Base-by-base conservation (phyloP, 495 filamentous ascomycete species). In the Aspergillus affinis region DNA sequence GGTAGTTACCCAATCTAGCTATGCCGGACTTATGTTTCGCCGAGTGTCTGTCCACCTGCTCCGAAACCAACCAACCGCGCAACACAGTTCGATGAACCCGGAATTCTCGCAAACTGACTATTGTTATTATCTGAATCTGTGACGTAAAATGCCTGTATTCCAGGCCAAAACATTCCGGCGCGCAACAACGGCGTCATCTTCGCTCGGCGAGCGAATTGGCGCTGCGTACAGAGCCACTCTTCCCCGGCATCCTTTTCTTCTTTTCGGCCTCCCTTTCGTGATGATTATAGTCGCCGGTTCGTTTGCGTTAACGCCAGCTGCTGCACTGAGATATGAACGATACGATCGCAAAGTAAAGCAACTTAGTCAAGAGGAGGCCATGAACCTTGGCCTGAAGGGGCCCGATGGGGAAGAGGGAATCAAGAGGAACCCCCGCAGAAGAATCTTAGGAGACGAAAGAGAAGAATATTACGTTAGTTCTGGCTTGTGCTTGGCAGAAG, bases 201-300 rank as follows among this genome's bases (percentile, higher is more conserved):
- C 82, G 75, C 62, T 81, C 57, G 72, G 82, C 26, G 83, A 84
- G 71, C 84, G 83, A n/a, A 74, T 96, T 61, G 90, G 87, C 7
- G 82, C 88, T 46, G 77, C 82, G 21, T 99, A 99, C 77, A 89
- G 94, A 57, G 69, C 77, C 12, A 67, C 76, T 54, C 81, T 97
- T 45, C 69, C 79, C 19, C 85, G 82, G 61, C 90, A 90, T 64
- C 94, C 94, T 1, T 99, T 99, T 74, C 77, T 93, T 44, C 83
- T 97, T 54, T 99, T 99, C 72, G 94, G 94, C 6, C 79, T 98
- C n/a, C 94, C 94, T 15, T 99, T 99, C 76, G 83, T 98, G 67
- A 76, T 82, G 48, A 86, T 93, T 41, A 96, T 99, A 65, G 87
- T 99, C n/a, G 92, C 88, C 4, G 94, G 91, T 0, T 95, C 90